Conservation (phyloP, 345 rosid genomes). For the Eucalyptus virginea region DNA sequence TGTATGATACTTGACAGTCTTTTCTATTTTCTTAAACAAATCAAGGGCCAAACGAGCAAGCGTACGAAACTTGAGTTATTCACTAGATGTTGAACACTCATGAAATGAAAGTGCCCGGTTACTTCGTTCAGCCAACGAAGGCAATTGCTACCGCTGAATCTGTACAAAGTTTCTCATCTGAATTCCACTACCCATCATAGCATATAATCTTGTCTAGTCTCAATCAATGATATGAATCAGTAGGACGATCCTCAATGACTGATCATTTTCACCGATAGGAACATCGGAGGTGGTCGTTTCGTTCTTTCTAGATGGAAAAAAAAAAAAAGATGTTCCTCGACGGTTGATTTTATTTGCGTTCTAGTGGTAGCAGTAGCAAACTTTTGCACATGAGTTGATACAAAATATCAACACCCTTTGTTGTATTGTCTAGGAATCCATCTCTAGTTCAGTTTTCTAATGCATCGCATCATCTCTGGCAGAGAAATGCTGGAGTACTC, state of each 20-base stretch:
- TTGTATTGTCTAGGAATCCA: too few species aligned
- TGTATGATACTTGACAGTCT: not conserved
- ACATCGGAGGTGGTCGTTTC: not conserved
- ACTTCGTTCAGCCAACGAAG: not conserved
- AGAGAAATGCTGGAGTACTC: too few species aligned
- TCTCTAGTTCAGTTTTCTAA: too few species aligned
- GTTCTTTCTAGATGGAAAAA: not conserved
- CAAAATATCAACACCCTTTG: too few species aligned
- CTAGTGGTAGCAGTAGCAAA: not conserved
- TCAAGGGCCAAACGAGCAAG: not conserved
- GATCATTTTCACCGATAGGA: not conserved
- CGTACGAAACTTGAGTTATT: not conserved
- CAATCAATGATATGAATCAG: not conserved
- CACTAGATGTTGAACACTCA: not conserved
- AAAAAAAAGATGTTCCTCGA: not conserved
- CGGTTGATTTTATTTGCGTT: not conserved
- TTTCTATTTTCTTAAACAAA: not conserved
- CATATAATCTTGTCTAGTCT: not conserved
- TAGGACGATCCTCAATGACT: not conserved
- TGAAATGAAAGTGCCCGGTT: not conserved
- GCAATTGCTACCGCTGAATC: not conserved
- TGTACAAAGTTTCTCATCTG: not conserved
- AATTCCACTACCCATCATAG: not conserved
- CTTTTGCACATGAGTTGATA: too few species aligned
- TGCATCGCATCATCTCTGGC: too few species aligned